Base-by-base conservation (phyloP, 2,329 filamentous ascomycete species). In the Fonsecaea pedrosoi region DNA sequence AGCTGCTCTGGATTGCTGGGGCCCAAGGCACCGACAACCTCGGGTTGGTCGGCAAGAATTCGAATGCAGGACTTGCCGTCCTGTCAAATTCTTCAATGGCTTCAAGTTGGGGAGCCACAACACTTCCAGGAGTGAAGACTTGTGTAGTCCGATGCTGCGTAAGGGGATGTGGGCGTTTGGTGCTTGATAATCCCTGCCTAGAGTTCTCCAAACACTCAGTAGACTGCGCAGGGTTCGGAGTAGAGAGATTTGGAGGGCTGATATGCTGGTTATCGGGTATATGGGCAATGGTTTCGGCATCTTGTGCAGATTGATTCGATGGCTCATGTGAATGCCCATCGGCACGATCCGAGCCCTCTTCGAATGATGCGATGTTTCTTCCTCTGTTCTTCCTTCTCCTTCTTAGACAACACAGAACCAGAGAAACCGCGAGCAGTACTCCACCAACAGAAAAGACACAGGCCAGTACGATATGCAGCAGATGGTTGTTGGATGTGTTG, bases 101-200 rank as follows among this genome's bases (percentile, higher is more conserved):
- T 54, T 50, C 53, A 37, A 21, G 30, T 54, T 55, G 37, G 21
- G 1, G 25, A 38, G 37, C 15, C 35, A 32, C 12, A 21, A 9
- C n/a, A n/a, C 35, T 15, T n/a, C 54, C 30, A 13, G 34, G 30
- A 4, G 30, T 15, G 32, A 53, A 54, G 15, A 64, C 21, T 38
- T 54, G 58, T 25, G 61, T 56, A 50, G 37, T 56, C 4, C 65
- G 55, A 72, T 72, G 45, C 71, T 73, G 50, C 74, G 74, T 40
- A 73, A 76, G 40, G 76, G 66, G 73, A 21, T 32, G 57, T 5
- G 12, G 59, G 34, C 48, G 59, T 15, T 18, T 18, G 25, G 53
- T 56, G 15, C 42, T 62, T 9, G 64, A 62, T 13, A 67, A 55
- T 45, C 65, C 60, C 10, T 64, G 15, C 38, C 60, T 66, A 13